Conservation (phyloP, 768 basidiomycete genomes). For the Naganishia vaughanmartiniae region DNA sequence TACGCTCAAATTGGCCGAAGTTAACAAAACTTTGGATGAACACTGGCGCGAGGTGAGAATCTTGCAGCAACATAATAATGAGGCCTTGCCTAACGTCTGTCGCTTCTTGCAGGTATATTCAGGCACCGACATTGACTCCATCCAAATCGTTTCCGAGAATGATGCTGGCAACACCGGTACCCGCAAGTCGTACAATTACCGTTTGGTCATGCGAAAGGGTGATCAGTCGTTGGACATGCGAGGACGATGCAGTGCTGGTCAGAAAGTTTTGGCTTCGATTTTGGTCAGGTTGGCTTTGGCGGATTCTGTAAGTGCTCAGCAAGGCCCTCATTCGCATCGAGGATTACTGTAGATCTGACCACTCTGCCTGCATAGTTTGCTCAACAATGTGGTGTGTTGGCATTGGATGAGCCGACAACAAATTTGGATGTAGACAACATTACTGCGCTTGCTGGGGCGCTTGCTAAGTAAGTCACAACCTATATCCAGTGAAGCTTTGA, state of each 20-base stretch:
- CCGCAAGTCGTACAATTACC: conserved; percentile 86
- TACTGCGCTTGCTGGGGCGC: conserved; percentile 82
- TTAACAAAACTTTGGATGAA: conserved; percentile 95
- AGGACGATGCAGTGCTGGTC: conserved; percentile 94
- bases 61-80: conserved; percentile 63
- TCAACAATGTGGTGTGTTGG: conserved; percentile 78
- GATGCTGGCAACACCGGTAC: conserved; percentile 77
- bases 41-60: conserved; percentile 84
- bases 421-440: conserved; percentile 95
- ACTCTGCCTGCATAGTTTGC: not conserved
- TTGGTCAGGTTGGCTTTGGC: conserved; percentile 95
- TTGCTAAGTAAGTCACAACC: conserved; percentile 73
- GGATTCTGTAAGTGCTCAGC: conserved; percentile 73
- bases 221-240: conserved; percentile 99
- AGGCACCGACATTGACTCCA: conserved; percentile 80
- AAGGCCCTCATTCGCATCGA: not conserved
- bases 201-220: conserved; percentile 60
- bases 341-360: not conserved
- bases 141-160: conserved; percentile 87
- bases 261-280: conserved; percentile 90
- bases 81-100: conserved; percentile 23
- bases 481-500: not conserved
- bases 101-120: conserved; percentile 10
- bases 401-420: conserved; percentile 96
- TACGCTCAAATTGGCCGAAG: conserved; percentile 95